phyloP scores from a whole-genome alignment of 2,329 filamentous ascomycete genomes.

The Pseudohalonectria lignicola region DNA sequence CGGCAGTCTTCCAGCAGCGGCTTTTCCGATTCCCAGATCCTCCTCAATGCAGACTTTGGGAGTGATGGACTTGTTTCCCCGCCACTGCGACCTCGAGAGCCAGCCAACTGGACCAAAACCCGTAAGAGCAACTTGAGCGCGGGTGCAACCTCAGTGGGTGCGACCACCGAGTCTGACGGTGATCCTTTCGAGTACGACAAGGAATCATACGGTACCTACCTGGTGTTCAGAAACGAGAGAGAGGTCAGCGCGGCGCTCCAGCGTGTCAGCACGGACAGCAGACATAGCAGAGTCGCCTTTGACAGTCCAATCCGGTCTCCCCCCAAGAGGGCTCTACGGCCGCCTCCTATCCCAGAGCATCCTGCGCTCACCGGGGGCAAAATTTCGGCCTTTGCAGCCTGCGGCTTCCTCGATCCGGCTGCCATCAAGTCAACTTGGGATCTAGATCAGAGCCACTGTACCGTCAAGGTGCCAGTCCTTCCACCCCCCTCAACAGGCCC shows the following conservation, averaged over 20 bases:
- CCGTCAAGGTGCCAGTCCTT: background rate
- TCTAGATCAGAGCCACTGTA: background rate
- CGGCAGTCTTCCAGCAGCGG: background rate
- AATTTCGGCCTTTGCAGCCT: background rate
- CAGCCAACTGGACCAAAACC: conserved; percentile 3
- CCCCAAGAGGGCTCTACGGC: conserved; percentile 11
- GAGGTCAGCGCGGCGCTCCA: conserved; percentile 30
- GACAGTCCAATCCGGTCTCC: conserved; percentile 15
- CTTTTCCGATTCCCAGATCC: background rate
- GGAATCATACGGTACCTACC: conserved; percentile 22
- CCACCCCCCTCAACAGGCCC: background rate
- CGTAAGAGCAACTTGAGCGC: conserved; percentile 8
- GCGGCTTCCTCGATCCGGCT: background rate
- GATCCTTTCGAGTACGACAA: conserved; percentile 37
- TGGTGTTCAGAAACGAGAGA: conserved; percentile 26
- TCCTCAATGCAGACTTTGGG: conserved; percentile 1
- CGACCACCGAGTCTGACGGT: conserved; percentile 20
- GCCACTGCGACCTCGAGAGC: conserved; percentile 4
- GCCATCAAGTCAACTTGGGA: conserved; percentile 1
- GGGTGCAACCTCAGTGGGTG: conserved; percentile 15
- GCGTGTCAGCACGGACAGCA: conserved; percentile 14
- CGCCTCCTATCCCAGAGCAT: conserved; percentile 7
- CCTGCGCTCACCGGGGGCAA: background rate
- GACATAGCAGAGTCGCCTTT: conserved; percentile 12
- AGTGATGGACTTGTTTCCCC: conserved; percentile 7